Evolutionary conservation across 345 rosid species (phyloP).

Genomic region (Gynandropsis gynandra): DNA sequence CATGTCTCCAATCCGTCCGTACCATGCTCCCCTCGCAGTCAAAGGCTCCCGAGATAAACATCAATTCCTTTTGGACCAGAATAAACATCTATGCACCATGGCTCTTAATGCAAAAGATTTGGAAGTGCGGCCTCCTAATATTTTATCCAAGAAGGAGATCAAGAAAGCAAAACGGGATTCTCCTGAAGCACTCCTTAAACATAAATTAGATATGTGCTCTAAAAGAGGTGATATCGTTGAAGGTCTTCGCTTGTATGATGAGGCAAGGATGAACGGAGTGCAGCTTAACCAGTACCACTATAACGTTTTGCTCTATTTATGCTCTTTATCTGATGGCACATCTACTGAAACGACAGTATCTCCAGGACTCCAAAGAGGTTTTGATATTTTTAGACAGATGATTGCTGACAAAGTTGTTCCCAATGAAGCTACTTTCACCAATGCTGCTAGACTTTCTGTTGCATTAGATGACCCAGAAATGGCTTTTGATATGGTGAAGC

Average conservation of each 20-base stretch:
- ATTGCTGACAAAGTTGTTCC: slow-evolving; percentile 52
- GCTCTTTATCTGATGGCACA: slow-evolving; percentile 43
- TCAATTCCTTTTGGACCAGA: slow-evolving; percentile 20
- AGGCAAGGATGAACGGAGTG: slow-evolving; percentile 46
- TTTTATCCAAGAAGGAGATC: slow-evolving; percentile 36
- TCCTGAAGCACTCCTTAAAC: slow-evolving; percentile 49
- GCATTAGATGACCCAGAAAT: slow-evolving; percentile 73
- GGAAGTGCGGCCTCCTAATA: slow-evolving; percentile 14
- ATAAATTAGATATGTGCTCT: slow-evolving; percentile 63
- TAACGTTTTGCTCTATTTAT: slow-evolving; percentile 68
- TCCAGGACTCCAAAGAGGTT: slow-evolving; percentile 54
- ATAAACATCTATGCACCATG: slow-evolving; percentile 31
- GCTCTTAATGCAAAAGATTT: slow-evolving; percentile 36
- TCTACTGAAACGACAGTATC: slow-evolving; percentile 29
- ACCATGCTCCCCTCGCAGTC: slow-evolving; percentile 15
- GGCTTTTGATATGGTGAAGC: slow-evolving; percentile 86
- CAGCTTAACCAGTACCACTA: slow-evolving; percentile 52
- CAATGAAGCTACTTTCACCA: slow-evolving; percentile 88
- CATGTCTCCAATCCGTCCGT: slow-evolving; percentile 19
- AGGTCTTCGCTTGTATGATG: slow-evolving; percentile 79
- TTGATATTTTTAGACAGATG: slow-evolving; percentile 79
- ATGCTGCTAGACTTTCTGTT: slow-evolving; percentile 65
- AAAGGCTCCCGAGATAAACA: slow-evolving; percentile 24
- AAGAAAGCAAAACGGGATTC: slow-evolving; percentile 49
- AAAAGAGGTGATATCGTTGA: slow-evolving; percentile 48